Conservation (phyloP, 1,139 yeast species). For the Zhuliangozyma parablackwelliae region DNA sequence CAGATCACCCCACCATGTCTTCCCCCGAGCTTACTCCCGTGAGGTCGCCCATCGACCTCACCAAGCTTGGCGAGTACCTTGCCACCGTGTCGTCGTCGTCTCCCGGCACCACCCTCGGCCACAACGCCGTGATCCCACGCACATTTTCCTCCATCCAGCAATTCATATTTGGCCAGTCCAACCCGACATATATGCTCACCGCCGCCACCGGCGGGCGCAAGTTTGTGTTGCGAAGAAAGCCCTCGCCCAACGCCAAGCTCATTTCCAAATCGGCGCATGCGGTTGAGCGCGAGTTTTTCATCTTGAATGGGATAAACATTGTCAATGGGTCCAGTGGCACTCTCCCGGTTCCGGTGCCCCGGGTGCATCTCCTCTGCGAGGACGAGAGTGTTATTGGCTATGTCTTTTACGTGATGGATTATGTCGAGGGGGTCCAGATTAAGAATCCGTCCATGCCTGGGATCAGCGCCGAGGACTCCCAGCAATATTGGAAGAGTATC, state of each 20-base stretch:
- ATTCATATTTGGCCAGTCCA: constrained; percentile 63
- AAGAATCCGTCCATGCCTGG: constrained; percentile 52
- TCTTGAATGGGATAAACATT: constrained; percentile 43
- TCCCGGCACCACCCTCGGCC: constrained; percentile 16
- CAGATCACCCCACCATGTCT: constrained; percentile 2
- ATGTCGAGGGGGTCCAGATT: constrained; percentile 55
- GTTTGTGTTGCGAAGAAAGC: constrained; percentile 57
- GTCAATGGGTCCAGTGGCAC: constrained; percentile 20
- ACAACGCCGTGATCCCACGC: constrained; percentile 7
- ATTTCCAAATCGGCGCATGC: constrained; percentile 63
- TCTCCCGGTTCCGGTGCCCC: constrained; percentile 46
- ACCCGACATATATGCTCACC: constrained; percentile 55
- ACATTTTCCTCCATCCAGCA: constrained; percentile 36
- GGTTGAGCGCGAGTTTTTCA: constrained; percentile 58
- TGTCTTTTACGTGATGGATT: constrained; percentile 60
- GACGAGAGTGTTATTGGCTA: constrained; percentile 47
- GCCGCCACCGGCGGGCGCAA: constrained; percentile 33
- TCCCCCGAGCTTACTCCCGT: constrained; percentile 22
- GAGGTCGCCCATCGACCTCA: constrained; percentile 36
- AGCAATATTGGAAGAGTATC: constrained; percentile 46
- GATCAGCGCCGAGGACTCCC: constrained; percentile 18
- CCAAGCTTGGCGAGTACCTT: constrained; percentile 25
- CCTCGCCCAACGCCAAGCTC: constrained; percentile 49
- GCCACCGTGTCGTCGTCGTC: constrained; percentile 8
- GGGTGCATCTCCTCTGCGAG: constrained; percentile 45